These are phyloP conservation scores for Chaetomium fimeti DNA, from an alignment of 495 filamentous ascomycete species.

Conservation along the genomic window DNA sequence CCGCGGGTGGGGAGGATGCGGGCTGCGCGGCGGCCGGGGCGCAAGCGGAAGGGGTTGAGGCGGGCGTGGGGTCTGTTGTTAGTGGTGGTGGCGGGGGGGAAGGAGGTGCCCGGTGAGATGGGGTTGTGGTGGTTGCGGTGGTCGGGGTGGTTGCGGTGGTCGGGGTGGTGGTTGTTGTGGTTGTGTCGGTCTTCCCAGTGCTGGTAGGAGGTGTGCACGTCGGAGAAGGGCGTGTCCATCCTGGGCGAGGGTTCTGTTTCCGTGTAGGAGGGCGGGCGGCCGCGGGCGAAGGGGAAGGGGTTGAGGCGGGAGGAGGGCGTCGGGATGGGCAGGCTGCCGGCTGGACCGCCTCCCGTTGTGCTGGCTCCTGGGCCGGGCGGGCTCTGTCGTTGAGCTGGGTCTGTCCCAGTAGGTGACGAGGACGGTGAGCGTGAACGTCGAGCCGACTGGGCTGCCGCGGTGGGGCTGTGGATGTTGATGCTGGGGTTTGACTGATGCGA, in stretches of 20 bases:
- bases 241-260: conserved; percentile 49
- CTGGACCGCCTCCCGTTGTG: not conserved
- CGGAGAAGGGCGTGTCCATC: conserved; percentile 32
- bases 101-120: not conserved
- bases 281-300: conserved; percentile 1
- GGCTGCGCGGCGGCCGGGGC: not conserved
- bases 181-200: not conserved
- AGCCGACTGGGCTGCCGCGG: not conserved
- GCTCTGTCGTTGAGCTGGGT: not conserved
- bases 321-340: conserved; percentile 11
- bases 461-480: conserved; percentile 9
- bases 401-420: not conserved
- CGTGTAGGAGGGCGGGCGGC: conserved; percentile 37
- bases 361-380: not conserved
- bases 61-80: too few species aligned
- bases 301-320: conserved; percentile 31
- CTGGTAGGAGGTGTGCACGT: conserved; percentile 42
- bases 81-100: too few species aligned
- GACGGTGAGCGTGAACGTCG: conserved; percentile 25
- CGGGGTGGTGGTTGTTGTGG: not conserved
- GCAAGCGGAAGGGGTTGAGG: too few species aligned
- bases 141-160: too few species aligned
- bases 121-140: not conserved
- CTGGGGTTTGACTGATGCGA: conserved; percentile 25
- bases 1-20: not conserved